A percentile compares a stretch with the other conserved stretches of the same genome.
phyloP scores from a whole-genome alignment of 176 grass and related monocot genomes.

The Ensete ventricosum region DNA sequence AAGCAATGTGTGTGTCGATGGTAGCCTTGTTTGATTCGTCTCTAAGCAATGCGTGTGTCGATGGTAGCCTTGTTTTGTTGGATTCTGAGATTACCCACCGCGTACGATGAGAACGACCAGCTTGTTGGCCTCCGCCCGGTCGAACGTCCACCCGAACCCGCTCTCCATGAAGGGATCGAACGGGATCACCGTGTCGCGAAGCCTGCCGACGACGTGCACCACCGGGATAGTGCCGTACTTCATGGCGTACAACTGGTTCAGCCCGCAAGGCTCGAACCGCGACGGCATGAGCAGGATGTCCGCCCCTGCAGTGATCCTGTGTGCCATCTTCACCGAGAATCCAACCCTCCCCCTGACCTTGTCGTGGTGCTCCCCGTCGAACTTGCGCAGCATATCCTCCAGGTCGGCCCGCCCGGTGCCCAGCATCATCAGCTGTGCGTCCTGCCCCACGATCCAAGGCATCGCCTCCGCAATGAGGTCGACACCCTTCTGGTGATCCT shows the following conservation, averaged over 20 bases:
- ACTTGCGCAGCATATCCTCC: slow-evolving; percentile 53
- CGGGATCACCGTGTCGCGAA: slow-evolving; percentile 69
- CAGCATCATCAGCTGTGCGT: slow-evolving; percentile 78
- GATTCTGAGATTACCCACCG: too few species aligned
- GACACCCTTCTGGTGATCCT: slow-evolving; percentile 77
- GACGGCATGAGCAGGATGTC: slow-evolving; percentile 83
- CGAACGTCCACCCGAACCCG: slow-evolving; percentile 80
- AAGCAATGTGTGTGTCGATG: too few species aligned
- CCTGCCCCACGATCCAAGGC: slow-evolving; percentile 70
- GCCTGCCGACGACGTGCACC: slow-evolving; percentile 82
- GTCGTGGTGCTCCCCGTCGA: slow-evolving; percentile 41
- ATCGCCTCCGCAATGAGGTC: slow-evolving; percentile 80
- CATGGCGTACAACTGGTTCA: slow-evolving; percentile 94
- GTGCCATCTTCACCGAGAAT: slow-evolving; percentile 84
- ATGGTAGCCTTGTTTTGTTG: too few species aligned
- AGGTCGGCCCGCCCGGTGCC: slow-evolving; percentile 70
- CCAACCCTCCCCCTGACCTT: slow-evolving; percentile 69
- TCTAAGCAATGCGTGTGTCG: too few species aligned
- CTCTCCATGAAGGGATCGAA: slow-evolving; percentile 52
- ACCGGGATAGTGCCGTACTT: slow-evolving; percentile 78
- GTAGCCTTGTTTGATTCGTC: too few species aligned
- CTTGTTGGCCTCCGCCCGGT: slow-evolving; percentile 42
- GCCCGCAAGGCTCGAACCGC: slow-evolving; percentile 84
- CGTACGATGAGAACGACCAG: too few species aligned
- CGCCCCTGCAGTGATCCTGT: slow-evolving; percentile 62